Evolutionary conservation across 2,329 filamentous ascomycete species (phyloP).

Genomic region (Claviceps arundinis): DNA sequence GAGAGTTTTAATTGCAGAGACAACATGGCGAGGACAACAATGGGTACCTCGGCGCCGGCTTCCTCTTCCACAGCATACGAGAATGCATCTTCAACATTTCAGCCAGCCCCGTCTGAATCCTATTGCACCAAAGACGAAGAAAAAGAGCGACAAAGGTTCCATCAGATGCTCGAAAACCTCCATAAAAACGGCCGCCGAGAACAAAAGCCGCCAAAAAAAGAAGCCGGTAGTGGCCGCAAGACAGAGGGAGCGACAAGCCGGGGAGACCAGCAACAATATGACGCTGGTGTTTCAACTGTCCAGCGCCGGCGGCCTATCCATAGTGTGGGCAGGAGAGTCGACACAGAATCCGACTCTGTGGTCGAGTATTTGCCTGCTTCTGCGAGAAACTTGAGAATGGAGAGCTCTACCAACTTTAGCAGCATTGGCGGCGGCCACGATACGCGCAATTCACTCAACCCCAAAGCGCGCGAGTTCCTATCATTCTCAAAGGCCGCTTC

Average conservation of each 20-base stretch:
- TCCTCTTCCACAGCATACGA: not conserved
- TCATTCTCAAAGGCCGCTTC: conserved; percentile 3
- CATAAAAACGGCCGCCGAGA: conserved; percentile 4
- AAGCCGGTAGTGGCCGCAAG: not conserved
- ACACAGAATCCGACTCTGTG: conserved; percentile 7
- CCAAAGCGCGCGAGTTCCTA: conserved; percentile 10
- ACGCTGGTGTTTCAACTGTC: too few relatives aligned
- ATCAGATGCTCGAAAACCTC: conserved; percentile 16
- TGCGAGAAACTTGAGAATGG: not conserved
- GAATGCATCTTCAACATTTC: conserved; percentile 1
- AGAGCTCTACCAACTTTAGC: not conserved
- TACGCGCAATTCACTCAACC: conserved; percentile 7
- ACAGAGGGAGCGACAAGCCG: too few relatives aligned
- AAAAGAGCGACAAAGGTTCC: conserved; percentile 10
- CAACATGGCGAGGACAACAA: not conserved
- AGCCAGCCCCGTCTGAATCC: not conserved
- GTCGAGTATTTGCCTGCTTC: conserved; percentile 3
- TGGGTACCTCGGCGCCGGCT: not conserved
- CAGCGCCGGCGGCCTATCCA: conserved; percentile 1
- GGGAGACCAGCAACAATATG: not conserved
- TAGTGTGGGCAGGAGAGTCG: conserved; percentile 4
- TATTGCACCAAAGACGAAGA: not conserved
- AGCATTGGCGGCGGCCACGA: not conserved
- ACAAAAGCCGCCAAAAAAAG: conserved; percentile 1
- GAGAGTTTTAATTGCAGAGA: not conserved